A percentile compares a stretch with the other conserved stretches of the same genome.
Evolutionary conservation across 192 early-diverging fungal genomes (phyloP).

Genomic region (Backusella westeae): DNA sequence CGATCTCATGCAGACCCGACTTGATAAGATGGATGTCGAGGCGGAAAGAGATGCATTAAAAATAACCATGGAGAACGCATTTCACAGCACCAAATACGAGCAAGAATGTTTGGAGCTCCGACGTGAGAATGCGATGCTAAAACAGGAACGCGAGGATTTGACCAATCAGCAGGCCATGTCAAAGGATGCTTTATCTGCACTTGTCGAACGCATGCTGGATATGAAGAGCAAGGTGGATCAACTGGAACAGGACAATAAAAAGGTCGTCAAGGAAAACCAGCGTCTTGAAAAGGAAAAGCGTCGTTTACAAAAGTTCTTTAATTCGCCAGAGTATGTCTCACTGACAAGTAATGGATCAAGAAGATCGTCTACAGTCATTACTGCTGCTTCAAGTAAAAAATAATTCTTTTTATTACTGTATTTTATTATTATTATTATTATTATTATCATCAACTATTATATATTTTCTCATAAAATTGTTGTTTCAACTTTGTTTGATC

Average conservation of each 20-base stretch:
- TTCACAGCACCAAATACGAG: slow-evolving; percentile 18
- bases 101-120: slow-evolving; percentile 22
- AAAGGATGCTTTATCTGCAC: slow-evolving; percentile 14
- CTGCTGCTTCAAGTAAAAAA: background rate
- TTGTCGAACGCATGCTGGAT: slow-evolving; percentile 27
- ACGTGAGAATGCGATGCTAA: slow-evolving; percentile 21
- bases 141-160: slow-evolving; percentile 22
- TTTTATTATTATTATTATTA: background rate
- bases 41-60: slow-evolving; percentile 56
- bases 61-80: slow-evolving; percentile 27
- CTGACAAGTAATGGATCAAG: background rate
- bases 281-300: slow-evolving; percentile 4
- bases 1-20: slow-evolving; percentile 51
- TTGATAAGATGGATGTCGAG: slow-evolving; percentile 47
- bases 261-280: background rate
- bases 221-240: slow-evolving; percentile 14
- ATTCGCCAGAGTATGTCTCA: slow-evolving; percentile 1
- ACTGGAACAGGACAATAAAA: slow-evolving; percentile 1
- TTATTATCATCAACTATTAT: background rate
- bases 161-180: slow-evolving; percentile 19
- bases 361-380: background rate
- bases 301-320: slow-evolving; percentile 2
- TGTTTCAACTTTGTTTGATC: background rate
- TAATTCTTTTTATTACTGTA: background rate
- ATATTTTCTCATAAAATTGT: background rate